These are phyloP conservation scores for Lentinula detonsa DNA, from an alignment of 768 basidiomycete genomes.

Conservation along the genomic window DNA sequence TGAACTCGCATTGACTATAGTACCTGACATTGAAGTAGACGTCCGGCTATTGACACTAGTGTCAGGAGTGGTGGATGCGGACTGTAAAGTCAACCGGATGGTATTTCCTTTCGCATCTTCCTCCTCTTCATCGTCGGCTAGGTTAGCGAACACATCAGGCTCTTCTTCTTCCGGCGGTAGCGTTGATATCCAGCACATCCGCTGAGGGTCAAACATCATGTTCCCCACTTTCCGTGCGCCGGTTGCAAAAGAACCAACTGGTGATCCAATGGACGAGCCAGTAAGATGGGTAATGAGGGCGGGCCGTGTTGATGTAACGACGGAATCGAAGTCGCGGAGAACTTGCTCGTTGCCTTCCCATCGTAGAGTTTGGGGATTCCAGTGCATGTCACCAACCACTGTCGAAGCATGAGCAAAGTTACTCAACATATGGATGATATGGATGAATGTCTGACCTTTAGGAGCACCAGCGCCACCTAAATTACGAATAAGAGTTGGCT, in stretches of 20 bases:
- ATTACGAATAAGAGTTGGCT: conserved; percentile 87
- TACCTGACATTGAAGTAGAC: conserved; percentile 19
- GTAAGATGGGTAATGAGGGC: conserved; percentile 94
- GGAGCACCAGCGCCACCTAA: conserved; percentile 59
- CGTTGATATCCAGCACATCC: conserved; percentile 94
- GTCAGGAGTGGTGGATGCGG: conserved; percentile 18
- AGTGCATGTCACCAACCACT: conserved; percentile 97
- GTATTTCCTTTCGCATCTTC: conserved; percentile 69
- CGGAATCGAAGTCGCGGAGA: conserved; percentile 85
- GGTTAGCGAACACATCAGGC: conserved; percentile 90
- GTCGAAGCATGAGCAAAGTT: conserved; percentile 13
- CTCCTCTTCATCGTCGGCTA: conserved; percentile 88
- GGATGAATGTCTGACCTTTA: conserved; percentile 52
- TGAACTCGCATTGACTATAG: conserved; percentile 43
- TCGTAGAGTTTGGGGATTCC: conserved; percentile 84
- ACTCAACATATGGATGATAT: neutral
- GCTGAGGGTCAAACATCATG: conserved; percentile 94
- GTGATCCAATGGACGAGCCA: conserved; percentile 80
- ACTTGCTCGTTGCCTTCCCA: conserved; percentile 98
- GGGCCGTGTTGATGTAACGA: conserved; percentile 81
- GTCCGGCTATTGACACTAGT: conserved; percentile 16
- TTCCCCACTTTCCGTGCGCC: conserved; percentile 91
- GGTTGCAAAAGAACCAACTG: conserved; percentile 64
- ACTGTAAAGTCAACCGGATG: conserved; percentile 58
- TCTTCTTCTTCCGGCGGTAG: conserved; percentile 86